Base-by-base conservation (phyloP, 768 basidiomycete species). In the Chalciporus sphaerocephalus region DNA sequence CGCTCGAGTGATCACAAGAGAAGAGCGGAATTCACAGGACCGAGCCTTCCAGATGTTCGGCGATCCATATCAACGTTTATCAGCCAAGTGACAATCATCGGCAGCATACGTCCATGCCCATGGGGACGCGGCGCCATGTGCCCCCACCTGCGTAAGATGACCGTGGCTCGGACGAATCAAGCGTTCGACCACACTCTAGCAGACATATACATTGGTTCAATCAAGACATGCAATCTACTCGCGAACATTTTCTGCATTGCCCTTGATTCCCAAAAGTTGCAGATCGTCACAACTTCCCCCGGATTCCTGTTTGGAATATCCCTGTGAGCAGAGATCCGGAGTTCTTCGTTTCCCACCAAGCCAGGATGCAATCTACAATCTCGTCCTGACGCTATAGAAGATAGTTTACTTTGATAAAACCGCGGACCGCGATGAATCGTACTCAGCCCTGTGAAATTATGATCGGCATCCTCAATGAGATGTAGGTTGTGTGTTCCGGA, bases 401-500 rank as follows among this genome's bases (percentile, higher is more conserved):
- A 16, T 15, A 5, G 40, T 21, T 52, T n/a, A 53, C 25, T 44
- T 23, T 40, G 25, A 44, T 28, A 15, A 41, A n/a, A 22, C 20
- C 15, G 24, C 12, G 18, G 30, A 40, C 6, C 17, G 21, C 23
- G 9, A 5, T 23, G 25, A 41, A 21, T 24, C 6, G 13, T 20
- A 46, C 72, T 34, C 47, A 77, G 76, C 18, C 82, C 80, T 18
- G 78, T 80, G 55, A 83, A 85, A 64, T 90, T 91, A 58, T 91
- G 89, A 66, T 89, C 87, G 7, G 83, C 85, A 35, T 74, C 76
- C 60, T 91, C 89, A 30, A 88, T 66, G 20, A 85, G 68, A 57
- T 83, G 75, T 20, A 91, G 68, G 15, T 71, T 81, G 59, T 89
- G 85, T 6, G 85, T 87, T 38, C 87, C 89, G 17, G 81, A 77